phyloP scores from a whole-genome alignment of 192 early-diverging fungal genomes.

The Rhizoclosmatium sp. region DNA sequence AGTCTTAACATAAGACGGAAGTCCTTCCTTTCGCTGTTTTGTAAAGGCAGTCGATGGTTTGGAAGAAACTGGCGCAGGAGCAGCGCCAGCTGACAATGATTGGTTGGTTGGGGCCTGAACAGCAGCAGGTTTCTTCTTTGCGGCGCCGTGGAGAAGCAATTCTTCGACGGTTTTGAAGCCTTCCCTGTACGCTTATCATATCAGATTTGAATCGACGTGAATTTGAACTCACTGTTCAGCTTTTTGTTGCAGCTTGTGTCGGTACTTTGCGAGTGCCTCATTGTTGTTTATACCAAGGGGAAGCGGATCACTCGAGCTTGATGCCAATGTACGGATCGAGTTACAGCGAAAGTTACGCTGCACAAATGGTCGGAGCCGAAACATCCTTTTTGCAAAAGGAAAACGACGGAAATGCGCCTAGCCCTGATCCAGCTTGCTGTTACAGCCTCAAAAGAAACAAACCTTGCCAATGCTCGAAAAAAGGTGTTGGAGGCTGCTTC shows the following conservation, averaged over 20 bases:
- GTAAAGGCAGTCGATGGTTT: neutral
- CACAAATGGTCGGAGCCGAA: neutral
- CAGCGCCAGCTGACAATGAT: constrained; percentile 33
- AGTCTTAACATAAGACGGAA: constrained; percentile 47
- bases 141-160: constrained; percentile 39
- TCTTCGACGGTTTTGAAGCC: constrained; percentile 57
- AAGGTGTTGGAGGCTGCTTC: constrained; percentile 86
- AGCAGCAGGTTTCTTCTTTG: constrained; percentile 10
- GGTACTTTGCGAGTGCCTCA: constrained; percentile 63
- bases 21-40: neutral
- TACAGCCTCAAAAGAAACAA: constrained; percentile 75
- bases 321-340: neutral
- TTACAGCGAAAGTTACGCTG: neutral
- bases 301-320: neutral
- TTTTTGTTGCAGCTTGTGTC: constrained; percentile 62
- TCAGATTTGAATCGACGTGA: neutral
- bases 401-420: constrained; percentile 24
- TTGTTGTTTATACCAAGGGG: neutral
- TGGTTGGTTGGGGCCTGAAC: neutral
- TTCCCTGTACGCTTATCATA: constrained; percentile 44
- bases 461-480: constrained; percentile 77
- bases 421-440: constrained; percentile 79
- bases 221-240: constrained; percentile 57
- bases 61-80: neutral
- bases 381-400: neutral